Percentiles rank a stretch among this genome's conserved stretches.
phyloP scores from a whole-genome alignment of 1,284 basidiomycete species.

The Trichosporon ovoides region DNA sequence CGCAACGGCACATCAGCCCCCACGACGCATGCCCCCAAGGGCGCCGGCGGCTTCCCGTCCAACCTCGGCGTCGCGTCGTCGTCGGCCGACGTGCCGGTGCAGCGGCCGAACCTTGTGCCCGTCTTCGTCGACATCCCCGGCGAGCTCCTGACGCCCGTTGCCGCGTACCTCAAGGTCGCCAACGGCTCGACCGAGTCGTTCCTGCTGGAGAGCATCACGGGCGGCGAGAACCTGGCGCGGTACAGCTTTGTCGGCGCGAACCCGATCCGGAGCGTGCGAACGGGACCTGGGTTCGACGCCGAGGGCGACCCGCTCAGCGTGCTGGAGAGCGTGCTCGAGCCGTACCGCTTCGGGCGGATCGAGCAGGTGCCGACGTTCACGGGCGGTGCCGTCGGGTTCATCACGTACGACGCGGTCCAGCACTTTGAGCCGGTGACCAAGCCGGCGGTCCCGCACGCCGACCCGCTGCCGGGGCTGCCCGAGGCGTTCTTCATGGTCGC shows the following conservation, averaged over 20 bases:
- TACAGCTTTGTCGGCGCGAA: conserved; percentile 98
- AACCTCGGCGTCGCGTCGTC: conserved; percentile 22
- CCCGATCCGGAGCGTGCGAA: conserved; percentile 85
- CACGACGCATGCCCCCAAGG: conserved; percentile 33
- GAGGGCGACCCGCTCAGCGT: conserved; percentile 80
- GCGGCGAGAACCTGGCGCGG: conserved; percentile 83
- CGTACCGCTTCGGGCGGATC: conserved; percentile 84
- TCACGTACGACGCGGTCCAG: conserved; percentile 91
- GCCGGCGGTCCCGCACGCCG: conserved; percentile 56
- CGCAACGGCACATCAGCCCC: conserved; percentile 29
- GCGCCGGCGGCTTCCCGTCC: conserved; percentile 27
- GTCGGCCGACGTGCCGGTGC: conserved; percentile 9
- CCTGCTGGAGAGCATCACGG: conserved; percentile 83
- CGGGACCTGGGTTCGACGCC: conserved; percentile 75
- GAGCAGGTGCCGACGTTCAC: conserved; percentile 92
- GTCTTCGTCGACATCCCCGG: conserved; percentile 89
- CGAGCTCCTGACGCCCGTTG: conserved; percentile 93
- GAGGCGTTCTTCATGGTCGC: conserved; percentile 97
- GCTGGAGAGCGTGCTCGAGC: conserved; percentile 78
- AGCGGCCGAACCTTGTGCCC: conserved; percentile 56
- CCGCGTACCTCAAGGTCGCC: conserved; percentile 89
- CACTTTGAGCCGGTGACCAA: conserved; percentile 93
- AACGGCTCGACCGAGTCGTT: conserved; percentile 90
- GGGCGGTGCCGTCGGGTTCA: conserved; percentile 93
- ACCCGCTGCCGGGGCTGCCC: conserved; percentile 76